Percentiles rank a stretch among this genome's conserved stretches.
These are phyloP conservation scores for Asterophora lycoperdoides DNA, from an alignment of 768 basidiomycete genomes.

Conservation along the genomic window DNA sequence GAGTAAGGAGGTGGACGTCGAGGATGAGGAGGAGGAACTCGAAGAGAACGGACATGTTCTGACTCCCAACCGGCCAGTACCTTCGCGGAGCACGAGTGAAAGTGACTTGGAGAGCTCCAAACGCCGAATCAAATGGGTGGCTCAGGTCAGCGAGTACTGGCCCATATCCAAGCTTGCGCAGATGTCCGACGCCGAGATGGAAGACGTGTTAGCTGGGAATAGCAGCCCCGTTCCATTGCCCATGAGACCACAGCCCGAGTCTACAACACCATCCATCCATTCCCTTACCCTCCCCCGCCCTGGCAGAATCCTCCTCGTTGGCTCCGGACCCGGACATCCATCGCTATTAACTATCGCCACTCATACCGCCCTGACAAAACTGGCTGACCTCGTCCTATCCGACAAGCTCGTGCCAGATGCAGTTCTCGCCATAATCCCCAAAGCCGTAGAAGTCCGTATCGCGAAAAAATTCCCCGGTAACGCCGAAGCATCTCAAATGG, in stretches of 20 bases:
- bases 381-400: slow-evolving; percentile 85
- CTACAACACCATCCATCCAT: slow-evolving; percentile 24
- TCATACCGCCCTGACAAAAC: slow-evolving; percentile 69
- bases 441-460: slow-evolving; percentile 69
- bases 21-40: slow-evolving; percentile 37
- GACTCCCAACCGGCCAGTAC: slow-evolving; percentile 71
- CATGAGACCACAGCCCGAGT: slow-evolving; percentile 5
- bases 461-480: slow-evolving; percentile 98
- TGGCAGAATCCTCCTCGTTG: slow-evolving; percentile 86
- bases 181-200: slow-evolving; percentile 67
- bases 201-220: slow-evolving; percentile 49
- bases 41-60: slow-evolving; percentile 49
- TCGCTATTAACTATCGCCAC: slow-evolving; percentile 88
- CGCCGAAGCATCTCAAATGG: slow-evolving; percentile 89
- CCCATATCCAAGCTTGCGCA: slow-evolving; percentile 70
- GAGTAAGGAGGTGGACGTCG: slow-evolving; percentile 8
- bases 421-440: slow-evolving; percentile 81
- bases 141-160: slow-evolving; percentile 97
- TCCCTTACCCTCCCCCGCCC: slow-evolving; percentile 31
- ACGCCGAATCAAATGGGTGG: slow-evolving; percentile 87
- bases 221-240: slow-evolving; percentile 13
- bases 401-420: slow-evolving; percentile 94
- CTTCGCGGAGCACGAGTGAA: slow-evolving; percentile 39
- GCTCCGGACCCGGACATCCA: slow-evolving; percentile 95
- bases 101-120: slow-evolving; percentile 42